Evolutionary conservation across 1,284 basidiomycete species (phyloP), one percentile per base, ranked within the genome.

Genomic region (Ceratobasidium sp.): DNA sequence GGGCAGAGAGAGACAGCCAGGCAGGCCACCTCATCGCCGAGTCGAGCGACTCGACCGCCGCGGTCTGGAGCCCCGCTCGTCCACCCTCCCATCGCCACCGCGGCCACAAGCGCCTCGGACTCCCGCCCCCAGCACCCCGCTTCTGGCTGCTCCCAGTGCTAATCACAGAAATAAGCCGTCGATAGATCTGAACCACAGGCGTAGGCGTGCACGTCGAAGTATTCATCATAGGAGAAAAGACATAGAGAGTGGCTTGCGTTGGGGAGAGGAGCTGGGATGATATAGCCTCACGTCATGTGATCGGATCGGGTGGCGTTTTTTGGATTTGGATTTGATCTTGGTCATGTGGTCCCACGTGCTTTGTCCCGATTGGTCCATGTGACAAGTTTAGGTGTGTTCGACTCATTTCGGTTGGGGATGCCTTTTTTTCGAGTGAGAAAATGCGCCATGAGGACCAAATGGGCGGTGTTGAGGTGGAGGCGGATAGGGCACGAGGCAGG

Each of bases 331-430:
- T 46, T 31, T 48, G 61, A 46, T 63, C 37, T 6, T 16, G 56
- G 37, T 61, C 59, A 61, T 39, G 49, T 37, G 48, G 51, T 27
- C 66, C 66, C 51, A 68, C 53, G 66, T 69, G 66, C 66, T 41
- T 41, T 41, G 66, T 54, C 53, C n/a, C 51, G 49, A 58, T 58
- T 58, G 66, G 54, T 58, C 53, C 39, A 37, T 53, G 39, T 58
- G 62, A 64, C 46, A 46, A 22, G 16, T 31, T 31, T 59, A 19
- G 37, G 4, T 2, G 31, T 34, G 31, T 34, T 34, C 31, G 31
- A 34, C 31, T 59, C 19, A 37, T n/a, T 37, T 59, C 31, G 29
- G 56, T 59, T 59, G 56, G 56, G 56, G n/a, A 7, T 24, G 43
- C 48, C 53, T 24, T 29, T 31, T 51, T 27, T 54, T 37, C 19